These are phyloP conservation scores for Scutellaria barbata DNA, from an alignment of 257 asterid species.

Conservation along the genomic window DNA sequence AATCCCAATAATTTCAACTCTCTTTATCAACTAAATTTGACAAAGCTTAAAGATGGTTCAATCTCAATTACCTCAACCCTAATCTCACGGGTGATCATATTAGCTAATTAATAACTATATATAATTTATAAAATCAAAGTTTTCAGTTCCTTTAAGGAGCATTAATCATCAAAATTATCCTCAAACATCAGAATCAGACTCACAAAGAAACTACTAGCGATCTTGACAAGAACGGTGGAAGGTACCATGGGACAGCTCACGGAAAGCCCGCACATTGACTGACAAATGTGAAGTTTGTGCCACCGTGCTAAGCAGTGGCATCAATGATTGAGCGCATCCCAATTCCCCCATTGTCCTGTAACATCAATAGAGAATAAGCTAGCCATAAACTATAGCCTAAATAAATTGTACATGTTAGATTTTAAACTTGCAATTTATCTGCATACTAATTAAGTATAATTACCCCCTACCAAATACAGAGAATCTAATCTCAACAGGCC, in stretches of 20 bases:
- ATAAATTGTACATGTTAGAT: too few species aligned
- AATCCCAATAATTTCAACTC: constrained; percentile 66
- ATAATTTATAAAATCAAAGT: neutral
- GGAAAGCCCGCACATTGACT: constrained; percentile 67
- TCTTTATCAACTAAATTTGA: constrained; percentile 51
- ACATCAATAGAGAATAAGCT: neutral
- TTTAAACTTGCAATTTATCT: too few species aligned
- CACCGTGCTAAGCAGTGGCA: constrained; percentile 52
- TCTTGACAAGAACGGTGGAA: constrained; percentile 83
- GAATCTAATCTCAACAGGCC: neutral
- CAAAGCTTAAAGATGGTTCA: constrained; percentile 37
- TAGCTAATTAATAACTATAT: constrained; percentile 13
- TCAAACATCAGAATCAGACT: constrained; percentile 46
- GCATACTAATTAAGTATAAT: too few species aligned
- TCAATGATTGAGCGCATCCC: constrained; percentile 65
- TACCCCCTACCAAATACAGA: too few species aligned
- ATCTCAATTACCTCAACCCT: constrained; percentile 34
- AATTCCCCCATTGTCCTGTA: constrained; percentile 70
- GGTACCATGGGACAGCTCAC: constrained; percentile 91
- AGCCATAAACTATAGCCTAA: neutral
- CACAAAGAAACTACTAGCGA: constrained; percentile 81
- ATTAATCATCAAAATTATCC: constrained; percentile 16
- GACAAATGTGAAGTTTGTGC: constrained; percentile 73
- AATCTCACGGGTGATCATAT: constrained; percentile 11
- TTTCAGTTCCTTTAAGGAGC: constrained; percentile 2